Evolutionary conservation across 164 flowering plant genomes (phyloP).

Genomic region (Taxillus chinensis): DNA sequence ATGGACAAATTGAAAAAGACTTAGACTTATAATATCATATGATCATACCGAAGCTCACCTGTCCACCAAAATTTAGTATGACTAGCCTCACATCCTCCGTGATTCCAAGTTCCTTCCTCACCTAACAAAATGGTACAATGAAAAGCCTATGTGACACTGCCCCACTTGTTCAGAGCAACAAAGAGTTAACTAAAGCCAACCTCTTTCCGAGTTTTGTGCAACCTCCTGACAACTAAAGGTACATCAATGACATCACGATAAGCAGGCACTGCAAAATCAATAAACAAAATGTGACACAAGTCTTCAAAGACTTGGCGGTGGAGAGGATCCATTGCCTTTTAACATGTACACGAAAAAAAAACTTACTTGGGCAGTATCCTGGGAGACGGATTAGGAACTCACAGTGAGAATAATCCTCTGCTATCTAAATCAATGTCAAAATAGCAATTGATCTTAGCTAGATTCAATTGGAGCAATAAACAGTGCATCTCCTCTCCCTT

Average conservation of each 20-base stretch:
- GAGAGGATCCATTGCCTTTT: background rate
- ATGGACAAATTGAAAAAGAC: background rate
- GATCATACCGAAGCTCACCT: conserved; percentile 28
- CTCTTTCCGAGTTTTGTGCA: conserved; percentile 75
- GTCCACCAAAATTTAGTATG: conserved; percentile 95
- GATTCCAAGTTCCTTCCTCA: conserved; percentile 75
- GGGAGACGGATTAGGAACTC: conserved; percentile 93
- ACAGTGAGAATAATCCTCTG: conserved; percentile 95
- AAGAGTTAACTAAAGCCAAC: conserved; percentile 19
- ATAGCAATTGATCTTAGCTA: background rate
- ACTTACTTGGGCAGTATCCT: conserved; percentile 97
- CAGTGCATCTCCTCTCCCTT: too few relatives aligned
- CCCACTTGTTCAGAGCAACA: background rate
- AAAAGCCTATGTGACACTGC: background rate
- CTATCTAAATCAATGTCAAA: conserved; percentile 50
- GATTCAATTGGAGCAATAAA: too few relatives aligned
- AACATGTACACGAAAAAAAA: background rate
- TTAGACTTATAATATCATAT: background rate
- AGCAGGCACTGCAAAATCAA: conserved; percentile 78
- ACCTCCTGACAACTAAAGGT: conserved; percentile 88
- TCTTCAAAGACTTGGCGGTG: background rate
- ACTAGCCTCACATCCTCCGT: conserved; percentile 74
- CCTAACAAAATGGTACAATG: conserved; percentile 26
- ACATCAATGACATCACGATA: conserved; percentile 93
- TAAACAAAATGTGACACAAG: conserved; percentile 4